Percentiles rank a stretch among this genome's conserved stretches.
Conservation (phyloP, 352 stramenopile genomes). For the Phytophthora capsici region DNA sequence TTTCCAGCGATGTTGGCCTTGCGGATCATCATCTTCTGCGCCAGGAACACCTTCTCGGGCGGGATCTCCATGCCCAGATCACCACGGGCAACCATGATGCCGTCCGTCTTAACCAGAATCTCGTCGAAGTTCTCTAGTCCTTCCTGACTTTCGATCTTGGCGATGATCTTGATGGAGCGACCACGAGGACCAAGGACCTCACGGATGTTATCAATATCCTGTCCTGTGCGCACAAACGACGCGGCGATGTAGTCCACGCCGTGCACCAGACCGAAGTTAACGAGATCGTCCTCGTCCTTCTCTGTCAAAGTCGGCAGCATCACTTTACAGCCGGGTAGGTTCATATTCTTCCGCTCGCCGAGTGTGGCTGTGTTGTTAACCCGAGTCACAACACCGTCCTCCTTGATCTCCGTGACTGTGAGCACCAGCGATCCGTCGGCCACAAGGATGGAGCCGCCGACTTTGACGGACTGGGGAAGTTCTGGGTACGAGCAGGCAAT, state of each 20-base stretch:
- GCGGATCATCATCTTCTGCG: slow-evolving; percentile 99
- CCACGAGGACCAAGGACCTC: slow-evolving; percentile 84
- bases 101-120: slow-evolving; percentile 97
- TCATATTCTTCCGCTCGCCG: slow-evolving; percentile 97
- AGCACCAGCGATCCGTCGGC: slow-evolving; percentile 95
- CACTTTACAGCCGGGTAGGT: slow-evolving; percentile 93
- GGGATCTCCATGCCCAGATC: slow-evolving; percentile 99
- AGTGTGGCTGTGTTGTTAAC: slow-evolving; percentile 87
- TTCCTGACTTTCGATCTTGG: slow-evolving; percentile 99
- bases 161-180: slow-evolving; percentile 95
- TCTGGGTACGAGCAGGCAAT: slow-evolving; percentile 92
- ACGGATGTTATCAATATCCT: slow-evolving; percentile 98
- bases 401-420: slow-evolving; percentile 83
- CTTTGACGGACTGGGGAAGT: slow-evolving; percentile 92
- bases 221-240: slow-evolving; percentile 97
- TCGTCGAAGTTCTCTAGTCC: slow-evolving; percentile 96
- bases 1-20: slow-evolving; percentile 97
- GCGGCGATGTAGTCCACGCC: slow-evolving; percentile 98
- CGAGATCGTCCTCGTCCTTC: slow-evolving; percentile 94
- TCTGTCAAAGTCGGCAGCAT: slow-evolving; percentile 92
- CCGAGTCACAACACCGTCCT: slow-evolving; percentile 76
- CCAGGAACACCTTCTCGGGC: slow-evolving; percentile 98
- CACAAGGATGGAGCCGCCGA: slow-evolving; percentile 93
- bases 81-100: slow-evolving; percentile 99
- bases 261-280: slow-evolving; percentile 96